Conservation (phyloP, 768 basidiomycete genomes). For the Suillus tomentosus region DNA sequence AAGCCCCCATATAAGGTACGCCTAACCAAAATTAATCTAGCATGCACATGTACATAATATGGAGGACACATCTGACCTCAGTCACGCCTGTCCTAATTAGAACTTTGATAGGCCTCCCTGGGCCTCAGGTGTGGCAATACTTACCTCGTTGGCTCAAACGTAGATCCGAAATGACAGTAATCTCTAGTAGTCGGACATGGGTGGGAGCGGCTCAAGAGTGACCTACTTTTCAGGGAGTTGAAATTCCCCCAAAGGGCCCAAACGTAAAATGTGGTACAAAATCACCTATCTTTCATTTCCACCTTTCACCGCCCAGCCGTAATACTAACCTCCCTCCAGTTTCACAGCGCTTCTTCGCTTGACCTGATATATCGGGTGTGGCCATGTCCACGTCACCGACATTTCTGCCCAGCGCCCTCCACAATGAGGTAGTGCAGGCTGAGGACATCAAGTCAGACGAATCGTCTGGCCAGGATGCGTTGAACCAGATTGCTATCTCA, state of each 20-base stretch:
- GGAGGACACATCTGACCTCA: neutral
- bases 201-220: neutral
- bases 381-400: slow-evolving; percentile 19
- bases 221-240: neutral
- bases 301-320: neutral
- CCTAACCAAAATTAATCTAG: neutral
- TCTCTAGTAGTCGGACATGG: neutral
- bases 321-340: neutral
- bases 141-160: neutral
- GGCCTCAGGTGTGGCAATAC: neutral
- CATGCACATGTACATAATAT: neutral
- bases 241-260: neutral
- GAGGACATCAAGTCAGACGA: slow-evolving; percentile 15
- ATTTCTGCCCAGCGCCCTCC: slow-evolving; percentile 5
- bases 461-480: slow-evolving; percentile 8
- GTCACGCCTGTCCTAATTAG: neutral
- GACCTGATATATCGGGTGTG: neutral
- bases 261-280: neutral
- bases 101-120: neutral
- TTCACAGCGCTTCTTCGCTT: neutral
- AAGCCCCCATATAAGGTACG: neutral
- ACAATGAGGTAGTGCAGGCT: slow-evolving; percentile 12
- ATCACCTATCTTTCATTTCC: neutral
- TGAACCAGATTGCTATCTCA: slow-evolving; percentile 37
- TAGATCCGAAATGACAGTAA: neutral